Conservation (phyloP, 495 filamentous ascomycete genomes). For the Neurospora intermedia region DNA sequence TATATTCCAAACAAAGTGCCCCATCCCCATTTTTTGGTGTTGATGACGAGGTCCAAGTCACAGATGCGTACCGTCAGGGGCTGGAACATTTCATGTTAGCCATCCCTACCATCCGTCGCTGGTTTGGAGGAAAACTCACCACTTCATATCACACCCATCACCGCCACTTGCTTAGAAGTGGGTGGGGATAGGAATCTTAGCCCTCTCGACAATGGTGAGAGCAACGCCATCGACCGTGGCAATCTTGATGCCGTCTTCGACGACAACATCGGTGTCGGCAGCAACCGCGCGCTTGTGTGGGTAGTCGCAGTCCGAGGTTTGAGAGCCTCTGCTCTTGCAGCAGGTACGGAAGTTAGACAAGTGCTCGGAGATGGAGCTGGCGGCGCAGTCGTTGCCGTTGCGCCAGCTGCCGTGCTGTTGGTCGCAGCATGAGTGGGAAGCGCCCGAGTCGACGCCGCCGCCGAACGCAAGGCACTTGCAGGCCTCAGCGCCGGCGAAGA, state of each 20-base stretch:
- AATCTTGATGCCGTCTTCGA: neutral
- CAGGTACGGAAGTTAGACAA: conserved; percentile 28
- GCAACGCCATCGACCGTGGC: neutral
- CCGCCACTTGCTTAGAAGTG: neutral
- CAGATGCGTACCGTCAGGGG: neutral
- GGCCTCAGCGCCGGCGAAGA: neutral
- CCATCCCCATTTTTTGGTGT: neutral
- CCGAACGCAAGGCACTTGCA: neutral
- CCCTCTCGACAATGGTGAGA: neutral
- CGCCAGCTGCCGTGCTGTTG: neutral
- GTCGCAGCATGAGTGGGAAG: neutral
- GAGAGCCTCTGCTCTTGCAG: neutral
- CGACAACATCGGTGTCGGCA: neutral
- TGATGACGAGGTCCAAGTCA: neutral
- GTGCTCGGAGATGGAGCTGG: conserved; percentile 34
- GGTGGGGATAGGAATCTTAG: neutral
- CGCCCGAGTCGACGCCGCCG: neutral
- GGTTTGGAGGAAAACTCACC: neutral
- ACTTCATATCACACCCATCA: neutral
- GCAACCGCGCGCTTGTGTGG: neutral
- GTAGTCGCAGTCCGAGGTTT: neutral
- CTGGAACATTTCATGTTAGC: neutral
- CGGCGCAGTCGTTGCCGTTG: conserved; percentile 23
- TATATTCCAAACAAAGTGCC: too few species aligned
- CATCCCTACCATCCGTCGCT: neutral